Evolutionary conservation across 2,329 filamentous ascomycete genomes (phyloP).

Genomic region (Alternaria postmessia): DNA sequence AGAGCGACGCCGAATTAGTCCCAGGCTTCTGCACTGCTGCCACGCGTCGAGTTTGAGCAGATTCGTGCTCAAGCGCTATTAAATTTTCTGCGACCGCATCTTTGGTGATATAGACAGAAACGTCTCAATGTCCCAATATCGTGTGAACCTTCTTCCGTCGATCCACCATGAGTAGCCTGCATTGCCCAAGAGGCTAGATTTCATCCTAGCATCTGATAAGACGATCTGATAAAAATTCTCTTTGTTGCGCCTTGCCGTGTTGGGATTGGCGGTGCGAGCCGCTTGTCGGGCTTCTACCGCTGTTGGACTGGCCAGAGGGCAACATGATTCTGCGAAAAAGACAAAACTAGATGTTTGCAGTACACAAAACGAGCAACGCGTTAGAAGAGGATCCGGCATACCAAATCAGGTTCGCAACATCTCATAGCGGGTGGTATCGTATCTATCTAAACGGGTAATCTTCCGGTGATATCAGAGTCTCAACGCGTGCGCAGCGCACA

Average conservation of each 20-base stretch:
- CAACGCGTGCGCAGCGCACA: neutral
- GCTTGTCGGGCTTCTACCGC: neutral
- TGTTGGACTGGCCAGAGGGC: neutral
- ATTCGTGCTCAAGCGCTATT: neutral
- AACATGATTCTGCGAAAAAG: neutral
- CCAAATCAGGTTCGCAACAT: neutral
- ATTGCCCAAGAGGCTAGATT: neutral
- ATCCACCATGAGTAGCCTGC: neutral
- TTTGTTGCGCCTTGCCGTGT: neutral
- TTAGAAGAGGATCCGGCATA: neutral
- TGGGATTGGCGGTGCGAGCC: neutral
- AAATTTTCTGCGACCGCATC: neutral
- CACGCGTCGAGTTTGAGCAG: neutral
- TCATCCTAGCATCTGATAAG: neutral
- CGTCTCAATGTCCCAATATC: neutral
- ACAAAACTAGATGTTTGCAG: neutral
- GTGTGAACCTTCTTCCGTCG: neutral
- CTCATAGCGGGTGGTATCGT: neutral
- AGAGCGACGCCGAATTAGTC: neutral
- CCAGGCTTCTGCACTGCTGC: neutral
- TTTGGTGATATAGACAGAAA: neutral
- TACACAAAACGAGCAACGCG: rapidly evolving
- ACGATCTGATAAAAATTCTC: conserved; percentile 5
- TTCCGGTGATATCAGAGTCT: neutral
- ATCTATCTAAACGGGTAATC: neutral